Base-by-base conservation (phyloP, 768 basidiomycete species). In the Dacryopinax primogenitus region DNA sequence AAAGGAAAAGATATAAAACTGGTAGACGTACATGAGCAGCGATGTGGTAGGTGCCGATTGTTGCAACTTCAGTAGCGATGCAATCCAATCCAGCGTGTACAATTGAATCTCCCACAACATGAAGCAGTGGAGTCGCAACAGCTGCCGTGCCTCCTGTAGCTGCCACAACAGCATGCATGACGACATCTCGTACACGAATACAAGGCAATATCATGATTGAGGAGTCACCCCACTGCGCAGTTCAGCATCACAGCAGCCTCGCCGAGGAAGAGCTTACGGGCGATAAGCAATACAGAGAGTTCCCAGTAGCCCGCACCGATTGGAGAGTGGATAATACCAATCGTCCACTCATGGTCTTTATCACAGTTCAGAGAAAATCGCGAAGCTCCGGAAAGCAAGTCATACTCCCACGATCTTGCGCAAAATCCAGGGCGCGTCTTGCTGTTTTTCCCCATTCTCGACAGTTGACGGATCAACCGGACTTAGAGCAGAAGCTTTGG, bases 261-360 rank as follows among this genome's bases (percentile, higher is more conserved):
- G 36, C 23, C 37, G 58, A 62, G 7, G 41, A 45, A 32, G 28
- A 34, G 75, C 80, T 68, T 69, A 84, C 83, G 62, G 84, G 84
- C 18, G 84, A 85, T 35, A 86, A 78, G 71, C 85, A 86, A 4
- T 85, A 71, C 15, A 84, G 77, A 45, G 74, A 82, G 1, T 80
- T 84, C 3, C 84, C 83, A 26, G 83, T 80, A 1, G 84, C 83
- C 39, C 82, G 77, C 16, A 86, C 72, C 15, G 82, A 81, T 75
- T 86, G 83, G 70, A 83, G 84, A 3, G 83, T 83, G 6, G 84
- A 84, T 77, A 84, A 78, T 23, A 83, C 82, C 62, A 86, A 83
- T 65, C 84, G 74, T 3, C 84, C 84, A 1, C 82, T 82, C 77
- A 84, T 80, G 1, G 82, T 15, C 28, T 67, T 37, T 34, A 15